Percentiles rank a stretch among this genome's conserved stretches.
Conservation (phyloP, 129 eudicot species). For the Centrapalus pauciflorus region DNA sequence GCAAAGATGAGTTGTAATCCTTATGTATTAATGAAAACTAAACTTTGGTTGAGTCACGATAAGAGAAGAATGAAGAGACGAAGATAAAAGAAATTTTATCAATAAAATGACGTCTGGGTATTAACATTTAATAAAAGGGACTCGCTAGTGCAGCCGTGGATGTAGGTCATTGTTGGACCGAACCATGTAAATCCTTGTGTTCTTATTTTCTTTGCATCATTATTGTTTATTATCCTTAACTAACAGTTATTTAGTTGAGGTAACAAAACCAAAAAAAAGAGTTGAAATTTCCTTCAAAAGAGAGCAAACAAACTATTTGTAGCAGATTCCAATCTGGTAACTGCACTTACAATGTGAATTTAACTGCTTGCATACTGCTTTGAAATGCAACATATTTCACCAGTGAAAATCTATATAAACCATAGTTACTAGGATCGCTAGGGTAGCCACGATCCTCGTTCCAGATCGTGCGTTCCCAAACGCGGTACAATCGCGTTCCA, state of each 20-base stretch:
- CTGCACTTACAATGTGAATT: background rate
- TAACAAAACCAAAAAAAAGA: background rate
- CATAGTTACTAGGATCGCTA: no score
- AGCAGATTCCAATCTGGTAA: background rate
- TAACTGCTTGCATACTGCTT: background rate
- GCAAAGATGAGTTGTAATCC: background rate
- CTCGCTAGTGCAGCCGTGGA: no score
- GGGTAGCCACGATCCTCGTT: no score
- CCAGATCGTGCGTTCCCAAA: no score
- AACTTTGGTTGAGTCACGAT: background rate
- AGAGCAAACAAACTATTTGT: background rate
- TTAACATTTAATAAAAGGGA: no score
- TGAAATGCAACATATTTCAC: background rate
- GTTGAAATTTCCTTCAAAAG: background rate
- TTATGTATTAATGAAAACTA: background rate
- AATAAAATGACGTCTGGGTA: no score
- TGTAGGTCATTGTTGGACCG: no score
- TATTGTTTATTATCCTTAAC: no score
- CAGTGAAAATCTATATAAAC: background rate
- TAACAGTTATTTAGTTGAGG: no score
- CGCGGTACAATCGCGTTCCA: no score
- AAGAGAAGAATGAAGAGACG: background rate
- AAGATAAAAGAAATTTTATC: background rate
- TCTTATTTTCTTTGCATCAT: no score
- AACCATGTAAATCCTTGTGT: no score